Evolutionary conservation across 257 asterid genomes (phyloP), one percentile per base, ranked within the genome.

Genomic region (Petrea volubilis): DNA sequence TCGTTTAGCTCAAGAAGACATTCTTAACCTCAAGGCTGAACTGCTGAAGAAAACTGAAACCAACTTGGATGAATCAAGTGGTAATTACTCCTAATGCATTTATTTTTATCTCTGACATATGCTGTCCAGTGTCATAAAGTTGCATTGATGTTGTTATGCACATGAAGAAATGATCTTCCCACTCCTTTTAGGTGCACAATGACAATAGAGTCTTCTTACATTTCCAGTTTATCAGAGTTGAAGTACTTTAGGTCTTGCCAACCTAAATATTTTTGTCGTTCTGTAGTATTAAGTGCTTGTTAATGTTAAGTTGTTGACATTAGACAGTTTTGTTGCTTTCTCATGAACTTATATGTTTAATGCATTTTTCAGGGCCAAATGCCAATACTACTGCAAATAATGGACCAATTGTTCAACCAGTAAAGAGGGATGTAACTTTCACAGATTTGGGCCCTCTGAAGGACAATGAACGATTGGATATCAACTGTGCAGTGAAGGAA

Each of bases 401-500:
- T 73, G 86, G 81, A 66, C 75, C 80, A 23, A 80, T 77, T 74
- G 58, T 70, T 63, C 86, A 85, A 69, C 85, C 81, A 15, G 61
- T 44, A 63, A 86, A 79, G 76, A 80, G 79, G 75, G 87, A 85
- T 56, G 20, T 49, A 61, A 73, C 93, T 53, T 84, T 74, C 68
- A 88, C 91, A 31, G 92, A 88, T 80, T 81, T 95, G 92, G 99
- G 98, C 49, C 91, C 98, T 58, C 76, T 95, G 77, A 95, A 95
- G 85, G 96, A 87, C 46, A 85, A 68, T 46, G 99, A 95, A 78
- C 84, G 99, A 31, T 75, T 80, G 64, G 97, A 95, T 85, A 83
- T 95, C 60, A 92, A 95, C 82, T 90, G 88, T 78, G 99, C 99
- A 53, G 97, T 95, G 73, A 95, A 92, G 87, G 99, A 95, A 78